Conservation (phyloP, 2,329 filamentous ascomycete genomes). For the Verruconis gallopava region DNA sequence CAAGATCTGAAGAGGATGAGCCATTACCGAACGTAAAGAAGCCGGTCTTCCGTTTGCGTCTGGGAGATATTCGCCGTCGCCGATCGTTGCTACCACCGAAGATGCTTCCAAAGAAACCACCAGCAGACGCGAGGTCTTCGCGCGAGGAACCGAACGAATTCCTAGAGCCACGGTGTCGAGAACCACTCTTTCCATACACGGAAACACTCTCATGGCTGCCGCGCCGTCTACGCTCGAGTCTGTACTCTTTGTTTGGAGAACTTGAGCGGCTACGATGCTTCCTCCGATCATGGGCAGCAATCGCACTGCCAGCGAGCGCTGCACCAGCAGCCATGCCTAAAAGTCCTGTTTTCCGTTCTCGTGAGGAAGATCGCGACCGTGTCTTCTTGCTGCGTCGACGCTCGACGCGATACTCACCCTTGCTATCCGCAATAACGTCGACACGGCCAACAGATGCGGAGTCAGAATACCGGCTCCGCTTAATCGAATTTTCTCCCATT, state of each 20-base stretch:
- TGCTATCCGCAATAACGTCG: slow-evolving; percentile 3
- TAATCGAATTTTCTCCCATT: slow-evolving; percentile 4
- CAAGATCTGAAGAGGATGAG: slow-evolving; percentile 29
- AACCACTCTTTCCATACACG: slow-evolving; percentile 1
- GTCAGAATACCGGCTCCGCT: neutral
- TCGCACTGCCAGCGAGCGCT: slow-evolving; percentile 25
- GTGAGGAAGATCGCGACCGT: slow-evolving; percentile 31
- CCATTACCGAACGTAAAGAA: slow-evolving; percentile 38
- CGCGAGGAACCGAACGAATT: slow-evolving; percentile 5
- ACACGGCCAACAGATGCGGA: slow-evolving; percentile 3
- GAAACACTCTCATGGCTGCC: slow-evolving; percentile 17
- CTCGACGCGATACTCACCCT: slow-evolving; percentile 10
- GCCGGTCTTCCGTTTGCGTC: slow-evolving; percentile 25
- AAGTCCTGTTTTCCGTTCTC: slow-evolving; percentile 21
- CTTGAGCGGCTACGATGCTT: slow-evolving; percentile 21
- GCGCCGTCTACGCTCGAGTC: slow-evolving; percentile 20
- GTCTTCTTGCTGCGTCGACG: slow-evolving; percentile 11
- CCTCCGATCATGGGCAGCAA: slow-evolving; percentile 26
- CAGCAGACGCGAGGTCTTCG: slow-evolving; percentile 14
- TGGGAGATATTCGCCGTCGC: slow-evolving; percentile 16
- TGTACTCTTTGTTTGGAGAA: slow-evolving; percentile 21
- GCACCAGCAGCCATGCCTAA: slow-evolving; percentile 15
- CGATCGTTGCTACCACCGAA: slow-evolving; percentile 21
- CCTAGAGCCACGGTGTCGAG: slow-evolving; percentile 5
- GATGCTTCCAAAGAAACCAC: slow-evolving; percentile 43